phyloP scores from a whole-genome alignment of 805 yeast species.

The Ogataea ganodermae region DNA sequence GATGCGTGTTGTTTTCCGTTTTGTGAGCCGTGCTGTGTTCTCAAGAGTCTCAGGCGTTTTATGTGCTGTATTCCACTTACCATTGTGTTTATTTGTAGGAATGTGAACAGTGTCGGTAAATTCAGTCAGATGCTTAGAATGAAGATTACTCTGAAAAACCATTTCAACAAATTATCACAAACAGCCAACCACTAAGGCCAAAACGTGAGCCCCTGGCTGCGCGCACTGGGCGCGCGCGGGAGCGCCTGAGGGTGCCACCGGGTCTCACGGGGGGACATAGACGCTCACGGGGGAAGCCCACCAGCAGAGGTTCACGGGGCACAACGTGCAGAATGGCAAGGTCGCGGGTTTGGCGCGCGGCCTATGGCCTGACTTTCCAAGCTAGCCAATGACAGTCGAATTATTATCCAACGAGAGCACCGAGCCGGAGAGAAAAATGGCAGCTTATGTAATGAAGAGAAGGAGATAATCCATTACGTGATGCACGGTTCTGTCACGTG shows the following conservation, averaged over 20 bases:
- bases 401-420: slow-evolving; percentile 7
- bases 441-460: background rate
- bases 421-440: background rate
- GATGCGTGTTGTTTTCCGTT: background rate
- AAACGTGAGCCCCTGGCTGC: background rate
- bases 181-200: slow-evolving; percentile 7
- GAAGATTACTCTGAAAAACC: slow-evolving; percentile 3
- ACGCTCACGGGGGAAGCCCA: background rate
- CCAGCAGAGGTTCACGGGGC: slow-evolving; percentile 3
- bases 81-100: slow-evolving; percentile 7
- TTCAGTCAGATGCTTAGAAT: background rate
- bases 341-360: background rate
- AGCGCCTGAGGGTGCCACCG: background rate
- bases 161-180: slow-evolving; percentile 5
- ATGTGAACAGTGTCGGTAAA: background rate
- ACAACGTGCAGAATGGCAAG: too few relatives aligned
- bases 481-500: slow-evolving; percentile 21
- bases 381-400: slow-evolving; percentile 20
- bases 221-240: background rate
- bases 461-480: background rate
- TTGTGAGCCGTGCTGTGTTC: background rate
- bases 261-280: background rate
- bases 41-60: background rate
- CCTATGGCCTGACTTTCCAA: slow-evolving; percentile 16
- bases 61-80: slow-evolving; percentile 3